Evolutionary conservation across 768 basidiomycete genomes (phyloP), one percentile per base, ranked within the genome.

Genomic region (Lactarius sp.): DNA sequence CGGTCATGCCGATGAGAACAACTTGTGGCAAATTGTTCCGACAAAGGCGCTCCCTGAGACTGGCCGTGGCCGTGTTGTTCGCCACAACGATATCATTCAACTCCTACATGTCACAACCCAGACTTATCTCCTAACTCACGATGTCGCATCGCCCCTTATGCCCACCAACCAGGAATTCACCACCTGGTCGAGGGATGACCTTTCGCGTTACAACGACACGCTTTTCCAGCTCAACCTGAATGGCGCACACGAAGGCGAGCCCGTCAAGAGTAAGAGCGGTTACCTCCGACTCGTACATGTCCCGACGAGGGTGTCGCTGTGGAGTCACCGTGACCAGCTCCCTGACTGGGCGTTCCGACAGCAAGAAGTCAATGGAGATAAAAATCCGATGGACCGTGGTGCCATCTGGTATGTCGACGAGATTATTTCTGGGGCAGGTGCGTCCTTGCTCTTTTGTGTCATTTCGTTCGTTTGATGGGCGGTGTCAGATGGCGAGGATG

Each of bases 161-260:
- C 88, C 97, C 16, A 99, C 97, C 53, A 98, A 98, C 74, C 94
- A 98, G 72, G 97, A 99, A 74, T 94, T 98, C 75, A 99, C 97
- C 6, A 98, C 97, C 0, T 89, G 87, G 85, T 73, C 87, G 5
- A 88, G 84, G 71, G 87, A 91, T 64, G 91, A 96, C 67, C 77
- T 85, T 60, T 79, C 81, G 8, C 82, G 90, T 55, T 81, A 89
- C 72, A 91, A 92, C 65, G 95, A 99, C 64, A 98, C 96, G 0
- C 80, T 94, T 9, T 99, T 98, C 83, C 78, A 83, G 66, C 70
- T 99, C 13, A 73, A 82, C 7, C 78, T 99, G 42, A 78, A 83
- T 47, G 90, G 92, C 50, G 90, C 83, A 0, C 78, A 84, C 62
- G 83, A 89, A 22, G 90, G 90, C 8, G 86, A 93, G 61, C 81